A percentile compares a stretch with the other conserved stretches of the same genome.
Conservation (phyloP, 352 stramenopile genomes). For the Globisporangium rhizosaccharum region DNA sequence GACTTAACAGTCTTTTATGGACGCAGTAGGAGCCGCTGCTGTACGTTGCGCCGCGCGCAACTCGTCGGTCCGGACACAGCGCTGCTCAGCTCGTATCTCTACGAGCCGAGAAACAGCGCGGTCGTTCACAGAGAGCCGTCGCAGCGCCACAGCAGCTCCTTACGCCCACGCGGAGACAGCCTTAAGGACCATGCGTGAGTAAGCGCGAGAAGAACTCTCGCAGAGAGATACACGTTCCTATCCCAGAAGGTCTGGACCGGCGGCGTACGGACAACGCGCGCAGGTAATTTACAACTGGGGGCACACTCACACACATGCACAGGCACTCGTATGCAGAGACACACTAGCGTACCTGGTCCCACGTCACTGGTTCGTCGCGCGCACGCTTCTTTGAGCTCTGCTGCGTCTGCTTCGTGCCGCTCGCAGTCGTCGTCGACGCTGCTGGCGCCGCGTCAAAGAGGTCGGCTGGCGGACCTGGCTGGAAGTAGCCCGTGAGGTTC, state of each 20-base stretch:
- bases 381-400: constrained; percentile 70
- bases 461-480: constrained; percentile 47
- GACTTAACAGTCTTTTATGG: constrained; percentile 59
- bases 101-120: constrained; percentile 6
- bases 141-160: constrained; percentile 28
- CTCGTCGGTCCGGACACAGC: constrained; percentile 7
- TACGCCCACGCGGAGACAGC: constrained; percentile 81
- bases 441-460: constrained; percentile 20
- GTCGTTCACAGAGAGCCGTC: constrained; percentile 23
- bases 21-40: constrained; percentile 26
- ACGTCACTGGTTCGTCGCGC: constrained; percentile 41
- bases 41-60: constrained; percentile 1
- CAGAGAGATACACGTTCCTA: constrained; percentile 69
- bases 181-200: constrained; percentile 88
- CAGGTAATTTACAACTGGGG: constrained; percentile 73
- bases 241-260: constrained; percentile 84
- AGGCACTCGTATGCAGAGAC: constrained; percentile 8
- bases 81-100: constrained; percentile 9
- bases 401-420: constrained; percentile 13
- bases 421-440: background rate
- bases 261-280: constrained; percentile 40
- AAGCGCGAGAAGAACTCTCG: constrained; percentile 78
- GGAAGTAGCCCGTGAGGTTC: constrained; percentile 81
- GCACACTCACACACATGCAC: constrained; percentile 19
- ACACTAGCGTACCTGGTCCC: constrained; percentile 48